Evolutionary conservation across 1,139 yeast species (phyloP), one percentile per base, ranked within the genome.

Genomic region (Kodamaea sp.): DNA sequence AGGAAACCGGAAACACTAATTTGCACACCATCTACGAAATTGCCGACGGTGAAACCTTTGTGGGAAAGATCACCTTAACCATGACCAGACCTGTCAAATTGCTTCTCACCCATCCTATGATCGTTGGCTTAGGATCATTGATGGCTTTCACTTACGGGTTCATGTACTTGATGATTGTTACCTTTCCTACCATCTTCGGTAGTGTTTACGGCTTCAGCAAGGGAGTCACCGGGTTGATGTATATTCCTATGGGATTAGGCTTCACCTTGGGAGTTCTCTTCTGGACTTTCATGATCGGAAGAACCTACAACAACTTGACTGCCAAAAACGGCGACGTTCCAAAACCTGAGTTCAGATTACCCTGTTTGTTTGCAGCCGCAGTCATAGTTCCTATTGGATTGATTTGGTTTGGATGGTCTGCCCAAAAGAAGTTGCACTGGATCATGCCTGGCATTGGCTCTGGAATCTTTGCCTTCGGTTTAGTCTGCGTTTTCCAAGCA

Each of bases 321-420:
- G 55, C 37, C 3, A 52, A 47, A 25, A 68, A 70, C 39, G 53
- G 56, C 7, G 73, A 71, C 1, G 59, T 58, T 2, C 48, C 66
- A 10, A 67, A 68, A 42, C 75, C 76, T 1, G 76, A 70, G 42
- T 70, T 49, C 41, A 54, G 73, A 35, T 51, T 70, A 27, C 76
- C 76, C 4, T 66, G 72, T 42, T 51, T 70, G 21, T 55, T 68
- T 35, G 55, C 59, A 4, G 63, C 66, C 9, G 62, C 73, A 2
- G 37, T 60, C 7, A 48, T 64, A 25, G 61, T 69, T 26, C 73
- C 75, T 3, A 46, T 66, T 10, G 74, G 74, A 2, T 57, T 69
- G 34, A 45, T 70, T 14, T 67, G 73, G 73, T 70, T 65, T 42
- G 76, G 76, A 11, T 70, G 75, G 74, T 63, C 70, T 16, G 73